phyloP scores from a whole-genome alignment of 2,329 filamentous ascomycete species.

The Geosmithia putterillii region DNA sequence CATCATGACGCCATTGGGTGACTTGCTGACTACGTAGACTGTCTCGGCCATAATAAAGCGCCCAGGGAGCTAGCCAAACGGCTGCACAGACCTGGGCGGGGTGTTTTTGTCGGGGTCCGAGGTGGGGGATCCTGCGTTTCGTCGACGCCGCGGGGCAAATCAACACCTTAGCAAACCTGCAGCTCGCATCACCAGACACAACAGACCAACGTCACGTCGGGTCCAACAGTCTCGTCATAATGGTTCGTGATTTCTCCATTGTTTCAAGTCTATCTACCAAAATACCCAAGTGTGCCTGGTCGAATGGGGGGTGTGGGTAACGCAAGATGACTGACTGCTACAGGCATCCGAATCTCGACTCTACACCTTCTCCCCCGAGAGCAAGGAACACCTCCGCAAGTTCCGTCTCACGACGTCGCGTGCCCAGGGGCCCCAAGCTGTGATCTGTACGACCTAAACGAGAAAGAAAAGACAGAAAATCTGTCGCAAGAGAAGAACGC shows the following conservation, averaged over 20 bases:
- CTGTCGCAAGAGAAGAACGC: not conserved
- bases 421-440: constrained; percentile 74
- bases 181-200: too few species aligned
- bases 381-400: constrained; percentile 80
- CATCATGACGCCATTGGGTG: not conserved
- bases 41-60: not conserved
- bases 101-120: not conserved
- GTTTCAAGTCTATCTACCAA: too few species aligned
- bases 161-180: too few species aligned
- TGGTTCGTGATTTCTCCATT: too few species aligned
- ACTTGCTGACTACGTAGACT: not conserved
- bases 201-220: too few species aligned
- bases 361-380: constrained; percentile 87
- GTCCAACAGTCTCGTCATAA: too few species aligned
- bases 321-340: too few species aligned
- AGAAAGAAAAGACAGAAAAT: not conserved
- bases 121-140: not conserved
- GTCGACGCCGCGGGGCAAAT: not conserved
- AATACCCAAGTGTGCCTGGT: too few species aligned
- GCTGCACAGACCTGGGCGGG: not conserved
- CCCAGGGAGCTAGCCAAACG: not conserved
- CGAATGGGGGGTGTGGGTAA: too few species aligned
- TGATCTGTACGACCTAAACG: constrained; percentile 84
- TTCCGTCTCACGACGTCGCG: constrained; percentile 87
- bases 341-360: constrained; percentile 70